These are phyloP conservation scores for Pseudogymnoascus sp. DNA, from an alignment of 2,329 filamentous ascomycete species.

Conservation along the genomic window DNA sequence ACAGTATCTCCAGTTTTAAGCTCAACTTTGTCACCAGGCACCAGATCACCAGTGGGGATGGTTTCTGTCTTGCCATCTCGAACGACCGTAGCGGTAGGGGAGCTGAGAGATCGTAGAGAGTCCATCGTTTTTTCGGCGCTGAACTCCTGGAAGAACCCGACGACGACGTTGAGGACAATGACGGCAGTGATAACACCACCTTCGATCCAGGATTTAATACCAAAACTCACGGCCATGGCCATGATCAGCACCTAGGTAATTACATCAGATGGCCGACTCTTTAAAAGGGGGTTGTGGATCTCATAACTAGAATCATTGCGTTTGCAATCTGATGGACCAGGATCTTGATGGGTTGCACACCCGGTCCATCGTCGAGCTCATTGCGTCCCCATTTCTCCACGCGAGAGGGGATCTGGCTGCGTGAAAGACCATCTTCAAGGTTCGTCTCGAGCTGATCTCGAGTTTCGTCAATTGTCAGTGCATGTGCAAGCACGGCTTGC, in stretches of 20 bases:
- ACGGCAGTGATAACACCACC: constrained; percentile 50
- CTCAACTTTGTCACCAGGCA: constrained; percentile 50
- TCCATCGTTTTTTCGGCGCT: constrained; percentile 46
- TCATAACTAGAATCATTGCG: constrained; percentile 54
- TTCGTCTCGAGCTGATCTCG: constrained; percentile 47
- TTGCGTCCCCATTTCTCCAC: constrained; percentile 52
- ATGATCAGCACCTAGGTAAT: constrained; percentile 40
- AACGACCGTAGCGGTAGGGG: constrained; percentile 41
- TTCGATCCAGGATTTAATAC: constrained; percentile 51
- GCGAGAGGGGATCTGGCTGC: constrained; percentile 44
- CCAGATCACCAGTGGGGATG: constrained; percentile 44
- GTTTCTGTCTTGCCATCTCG: constrained; percentile 41
- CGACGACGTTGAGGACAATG: constrained; percentile 48
- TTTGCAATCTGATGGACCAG: constrained; percentile 59
- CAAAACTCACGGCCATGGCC: constrained; percentile 50
- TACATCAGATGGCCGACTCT: constrained; percentile 18
- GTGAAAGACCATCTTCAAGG: constrained; percentile 47
- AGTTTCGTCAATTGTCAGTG: constrained; percentile 44
- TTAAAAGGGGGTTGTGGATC: neutral
- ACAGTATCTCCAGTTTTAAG: constrained; percentile 40
- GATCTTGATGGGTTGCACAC: constrained; percentile 55
- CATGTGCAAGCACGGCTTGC: constrained; percentile 36
- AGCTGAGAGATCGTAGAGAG: constrained; percentile 40
- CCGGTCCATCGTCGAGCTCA: constrained; percentile 51
- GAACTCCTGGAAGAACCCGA: constrained; percentile 48